Base-by-base conservation (phyloP, 2,329 filamentous ascomycete genomes). In the Hypoxylon sp. region DNA sequence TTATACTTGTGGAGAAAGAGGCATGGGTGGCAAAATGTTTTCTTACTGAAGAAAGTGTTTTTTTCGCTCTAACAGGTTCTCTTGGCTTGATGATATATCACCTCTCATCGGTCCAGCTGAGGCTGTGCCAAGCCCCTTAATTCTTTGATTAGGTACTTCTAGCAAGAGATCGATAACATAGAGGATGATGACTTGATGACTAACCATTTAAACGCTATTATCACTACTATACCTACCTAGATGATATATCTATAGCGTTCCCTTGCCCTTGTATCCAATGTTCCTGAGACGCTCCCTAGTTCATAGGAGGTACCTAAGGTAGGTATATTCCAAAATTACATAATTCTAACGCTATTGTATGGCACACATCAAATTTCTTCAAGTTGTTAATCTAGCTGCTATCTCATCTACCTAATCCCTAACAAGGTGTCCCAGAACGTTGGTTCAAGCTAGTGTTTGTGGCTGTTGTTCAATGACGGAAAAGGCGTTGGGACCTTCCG, bases 1-100 rank as follows among this genome's bases (percentile, higher is more conserved):
- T 46, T 34, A 56, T 56, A 13, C 53, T 17, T 23, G 53, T 46
- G 41, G 53, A 14, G 28, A 56, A 56, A 9, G n/a, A 45, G 25
- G 41, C 28, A 41, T 30, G 36, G 34, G 36, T 19, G n/a, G 11
- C 13, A 11, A 21, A 21, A 10, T 10, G 32, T 38, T 53, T 10
- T 25, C 17, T 19, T 34, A 45, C 21, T 17, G 9, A 45, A 17
- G 5, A 45, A 28, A 17, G n/a, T 21, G 9, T 23, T 38, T 19
- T 38, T 19, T 28, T 52, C 11, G 32, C 32, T 17, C 21, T 28
- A 14, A 21, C 17, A 30, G 28, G 23, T n/a, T n/a, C 13, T 23
- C 51, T 56, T 45, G 9, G 25, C 23, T 41, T 25, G 25, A 28
- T 25, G 25, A 28, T 10, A 19, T 49, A n/a, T 13, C 17, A 25